phyloP scores from a whole-genome alignment of 495 filamentous ascomycete genomes.

The Tuber melanosporum region DNA sequence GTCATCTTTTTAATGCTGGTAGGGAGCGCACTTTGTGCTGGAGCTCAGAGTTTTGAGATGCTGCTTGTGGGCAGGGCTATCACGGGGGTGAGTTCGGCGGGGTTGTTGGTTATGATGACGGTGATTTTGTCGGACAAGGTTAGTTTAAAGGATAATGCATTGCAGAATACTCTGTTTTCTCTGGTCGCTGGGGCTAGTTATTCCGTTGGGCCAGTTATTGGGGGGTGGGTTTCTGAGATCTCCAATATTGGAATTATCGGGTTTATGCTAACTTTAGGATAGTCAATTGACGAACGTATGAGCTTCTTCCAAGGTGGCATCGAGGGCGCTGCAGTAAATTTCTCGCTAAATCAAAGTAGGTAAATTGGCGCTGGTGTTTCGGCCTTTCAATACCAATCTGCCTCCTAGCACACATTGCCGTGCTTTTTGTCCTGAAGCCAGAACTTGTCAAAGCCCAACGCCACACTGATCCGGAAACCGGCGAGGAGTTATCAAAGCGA shows the following conservation, averaged over 20 bases:
- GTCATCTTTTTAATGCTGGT: not conserved
- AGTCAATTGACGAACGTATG: not conserved
- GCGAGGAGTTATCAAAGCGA: not conserved
- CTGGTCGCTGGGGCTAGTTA: constrained; percentile 2
- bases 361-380: not conserved
- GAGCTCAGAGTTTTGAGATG: not conserved
- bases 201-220: not conserved
- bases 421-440: not conserved
- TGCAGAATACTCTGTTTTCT: constrained; percentile 7
- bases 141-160: constrained; percentile 17
- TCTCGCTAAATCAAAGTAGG: not conserved
- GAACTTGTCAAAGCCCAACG: not conserved
- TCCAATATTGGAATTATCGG: not conserved
- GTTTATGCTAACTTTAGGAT: not conserved
- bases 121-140: constrained; percentile 12
- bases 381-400: not conserved
- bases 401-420: not conserved
- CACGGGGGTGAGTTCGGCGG: constrained; percentile 2
- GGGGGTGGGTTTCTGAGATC: not conserved
- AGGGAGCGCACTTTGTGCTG: not conserved
- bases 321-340: not conserved
- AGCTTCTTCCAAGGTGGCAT: not conserved
- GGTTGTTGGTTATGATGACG: constrained; percentile 9
- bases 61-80: constrained; percentile 9
- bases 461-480: not conserved